Evolutionary conservation across 1,284 basidiomycete genomes (phyloP), one percentile per base, ranked within the genome.

Genomic region (Ustilago tritici): DNA sequence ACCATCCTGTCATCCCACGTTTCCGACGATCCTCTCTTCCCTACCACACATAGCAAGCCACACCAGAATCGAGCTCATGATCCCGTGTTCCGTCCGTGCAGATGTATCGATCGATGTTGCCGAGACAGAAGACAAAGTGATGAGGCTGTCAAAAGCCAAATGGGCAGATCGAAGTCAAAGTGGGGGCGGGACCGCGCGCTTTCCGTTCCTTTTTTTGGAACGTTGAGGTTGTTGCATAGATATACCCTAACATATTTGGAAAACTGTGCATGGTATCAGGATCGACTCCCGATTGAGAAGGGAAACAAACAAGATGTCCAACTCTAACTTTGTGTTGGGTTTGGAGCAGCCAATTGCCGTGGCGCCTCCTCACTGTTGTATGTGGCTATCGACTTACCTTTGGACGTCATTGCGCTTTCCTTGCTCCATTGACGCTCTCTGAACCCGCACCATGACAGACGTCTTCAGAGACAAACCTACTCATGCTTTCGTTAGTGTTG

Each of bases 291-390:
- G 41, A 19, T 23, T 17, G 43, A 6, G 43, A 6, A 46, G 17
- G n/a, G 6, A 32, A 52, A 49, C 49, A 61, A 61, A 61, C 59
- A 61, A 61, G 17, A 15, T 40, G 46, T 52, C 58, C 49, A 53
- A 53, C 58, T 40, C 59, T 23, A 61, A 41, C 50, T 17, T 35
- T 52, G 35, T 52, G 23, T 28, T 32, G 43, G 23, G n/a, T 46
- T 46, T 46, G 19, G 6, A 19, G n/a, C 55, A 56, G 55, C 38
- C 55, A 50, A 50, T 31, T 32, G 49, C 49, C 49, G 14, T n/a
- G 23, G 23, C 28, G 9, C 49, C 31, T 28, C 19, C 46, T 19
- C n/a, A 8, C 15, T 12, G 15, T 14, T 50, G 31, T 31, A 50
- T 31, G 49, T 32, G 49, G 28, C 49, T 50, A 35, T 54, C 52